phyloP scores from a whole-genome alignment of 345 rosid species.

The Arabidopsis suecica region DNA sequence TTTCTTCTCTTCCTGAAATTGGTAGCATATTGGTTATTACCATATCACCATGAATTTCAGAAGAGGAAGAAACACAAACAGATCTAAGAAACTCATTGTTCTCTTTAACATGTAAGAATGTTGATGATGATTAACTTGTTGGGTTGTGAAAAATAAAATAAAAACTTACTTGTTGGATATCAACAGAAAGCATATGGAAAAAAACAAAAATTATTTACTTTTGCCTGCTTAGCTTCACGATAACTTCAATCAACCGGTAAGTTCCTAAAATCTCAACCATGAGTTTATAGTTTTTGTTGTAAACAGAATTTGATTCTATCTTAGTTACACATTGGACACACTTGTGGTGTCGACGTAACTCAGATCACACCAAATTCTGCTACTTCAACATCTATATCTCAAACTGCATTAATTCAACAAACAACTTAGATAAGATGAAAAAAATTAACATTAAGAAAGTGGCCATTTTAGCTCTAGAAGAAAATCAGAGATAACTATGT shows the following conservation, averaged over 20 bases:
- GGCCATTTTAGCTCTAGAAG: background rate
- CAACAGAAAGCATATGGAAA: background rate
- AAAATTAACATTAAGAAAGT: background rate
- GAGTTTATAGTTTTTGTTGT: background rate
- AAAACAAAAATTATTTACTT: too few relatives aligned
- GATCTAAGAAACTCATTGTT: background rate
- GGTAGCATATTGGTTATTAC: too few relatives aligned
- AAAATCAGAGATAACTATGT: background rate
- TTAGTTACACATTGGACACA: background rate
- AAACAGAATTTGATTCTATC: background rate
- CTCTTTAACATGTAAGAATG: background rate
- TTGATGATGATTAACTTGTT: background rate
- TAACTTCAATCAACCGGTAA: too few relatives aligned
- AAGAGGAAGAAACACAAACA: background rate
- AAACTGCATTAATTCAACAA: background rate
- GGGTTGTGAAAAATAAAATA: too few relatives aligned
- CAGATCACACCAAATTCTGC: background rate
- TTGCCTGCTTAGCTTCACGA: too few relatives aligned
- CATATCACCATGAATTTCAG: too few relatives aligned
- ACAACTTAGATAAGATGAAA: too few relatives aligned
- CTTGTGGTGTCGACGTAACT: background rate
- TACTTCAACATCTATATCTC: background rate
- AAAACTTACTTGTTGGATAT: background rate
- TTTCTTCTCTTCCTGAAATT: too few relatives aligned
- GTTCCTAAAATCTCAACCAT: background rate